phyloP scores from a whole-genome alignment of 2,329 filamentous ascomycete species.

The Setomelanomma holmii region DNA sequence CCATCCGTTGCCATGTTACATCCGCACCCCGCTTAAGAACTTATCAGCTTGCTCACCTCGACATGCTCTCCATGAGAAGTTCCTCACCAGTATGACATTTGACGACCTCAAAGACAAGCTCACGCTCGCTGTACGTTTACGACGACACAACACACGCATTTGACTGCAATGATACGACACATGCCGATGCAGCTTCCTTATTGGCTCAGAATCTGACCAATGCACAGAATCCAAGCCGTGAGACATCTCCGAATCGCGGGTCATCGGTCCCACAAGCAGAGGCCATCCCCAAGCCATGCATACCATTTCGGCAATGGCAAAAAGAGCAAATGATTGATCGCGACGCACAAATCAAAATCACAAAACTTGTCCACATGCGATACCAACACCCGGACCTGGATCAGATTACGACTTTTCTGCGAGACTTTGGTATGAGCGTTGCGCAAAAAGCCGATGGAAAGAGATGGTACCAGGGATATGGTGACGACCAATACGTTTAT shows the following conservation, averaged over 20 bases:
- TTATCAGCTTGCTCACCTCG: no score
- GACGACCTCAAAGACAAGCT: slow-evolving; percentile 41
- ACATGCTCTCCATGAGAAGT: neutral
- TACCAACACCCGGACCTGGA: slow-evolving; percentile 62
- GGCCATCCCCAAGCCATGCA: slow-evolving; percentile 46
- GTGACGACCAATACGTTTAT: slow-evolving; percentile 66
- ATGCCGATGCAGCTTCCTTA: no score
- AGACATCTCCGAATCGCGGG: slow-evolving; percentile 51
- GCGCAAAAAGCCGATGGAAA: slow-evolving; percentile 37
- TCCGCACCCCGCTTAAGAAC: no score
- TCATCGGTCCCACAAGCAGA: slow-evolving; percentile 48
- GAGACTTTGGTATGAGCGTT: slow-evolving; percentile 47
- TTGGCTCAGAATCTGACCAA: neutral
- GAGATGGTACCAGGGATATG: slow-evolving; percentile 68
- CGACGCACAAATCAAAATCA: slow-evolving; percentile 55
- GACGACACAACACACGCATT: no score
- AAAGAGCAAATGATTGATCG: slow-evolving; percentile 50
- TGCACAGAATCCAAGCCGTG: slow-evolving; percentile 36
- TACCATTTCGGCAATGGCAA: slow-evolving; percentile 49
- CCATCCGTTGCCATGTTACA: no score
- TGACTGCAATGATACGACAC: no score
- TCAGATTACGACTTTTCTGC: slow-evolving; percentile 55
- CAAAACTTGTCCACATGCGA: slow-evolving; percentile 59
- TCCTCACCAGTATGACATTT: slow-evolving; percentile 39
- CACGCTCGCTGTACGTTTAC: slow-evolving; percentile 36